phyloP scores from a whole-genome alignment of 2,329 filamentous ascomycete species.

The Talaromyces sp. region DNA sequence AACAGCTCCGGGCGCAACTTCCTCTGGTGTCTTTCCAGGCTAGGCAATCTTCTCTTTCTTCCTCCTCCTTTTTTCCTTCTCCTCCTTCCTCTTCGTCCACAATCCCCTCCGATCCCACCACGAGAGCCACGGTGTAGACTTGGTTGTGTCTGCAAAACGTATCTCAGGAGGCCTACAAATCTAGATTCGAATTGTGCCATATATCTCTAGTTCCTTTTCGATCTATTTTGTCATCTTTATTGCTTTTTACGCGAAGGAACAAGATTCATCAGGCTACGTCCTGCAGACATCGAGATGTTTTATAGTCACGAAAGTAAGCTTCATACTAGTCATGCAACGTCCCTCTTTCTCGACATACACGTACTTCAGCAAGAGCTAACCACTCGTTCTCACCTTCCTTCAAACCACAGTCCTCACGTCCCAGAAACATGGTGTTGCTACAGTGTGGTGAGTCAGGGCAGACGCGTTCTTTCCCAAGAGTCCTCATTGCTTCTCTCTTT shows the following conservation, averaged over 20 bases:
- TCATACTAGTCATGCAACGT: background rate
- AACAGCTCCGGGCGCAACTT: slow-evolving; percentile 3
- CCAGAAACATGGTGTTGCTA: slow-evolving; percentile 86
- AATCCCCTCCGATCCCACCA: background rate
- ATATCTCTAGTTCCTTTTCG: background rate
- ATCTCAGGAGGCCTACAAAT: background rate
- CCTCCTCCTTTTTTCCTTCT: slow-evolving; percentile 7
- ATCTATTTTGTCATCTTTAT: background rate
- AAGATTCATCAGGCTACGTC: background rate
- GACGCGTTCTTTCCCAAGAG: slow-evolving; percentile 3
- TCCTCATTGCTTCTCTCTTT: background rate
- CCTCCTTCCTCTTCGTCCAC: slow-evolving; percentile 15
- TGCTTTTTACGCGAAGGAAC: background rate
- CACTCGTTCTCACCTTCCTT: slow-evolving; percentile 12
- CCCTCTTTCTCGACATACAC: background rate
- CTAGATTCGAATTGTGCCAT: background rate
- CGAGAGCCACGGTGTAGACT: background rate
- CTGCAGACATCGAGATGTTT: slow-evolving; percentile 62
- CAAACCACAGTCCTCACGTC: slow-evolving; percentile 66
- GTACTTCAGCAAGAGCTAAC: slow-evolving; percentile 4
- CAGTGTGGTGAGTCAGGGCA: slow-evolving; percentile 70
- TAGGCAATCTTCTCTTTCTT: slow-evolving; percentile 5
- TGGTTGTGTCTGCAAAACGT: background rate
- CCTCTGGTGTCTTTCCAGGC: slow-evolving; percentile 8
- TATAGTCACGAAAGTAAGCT: slow-evolving; percentile 88